phyloP scores from a whole-genome alignment of 345 rosid genomes.

The Brassica nigra region DNA sequence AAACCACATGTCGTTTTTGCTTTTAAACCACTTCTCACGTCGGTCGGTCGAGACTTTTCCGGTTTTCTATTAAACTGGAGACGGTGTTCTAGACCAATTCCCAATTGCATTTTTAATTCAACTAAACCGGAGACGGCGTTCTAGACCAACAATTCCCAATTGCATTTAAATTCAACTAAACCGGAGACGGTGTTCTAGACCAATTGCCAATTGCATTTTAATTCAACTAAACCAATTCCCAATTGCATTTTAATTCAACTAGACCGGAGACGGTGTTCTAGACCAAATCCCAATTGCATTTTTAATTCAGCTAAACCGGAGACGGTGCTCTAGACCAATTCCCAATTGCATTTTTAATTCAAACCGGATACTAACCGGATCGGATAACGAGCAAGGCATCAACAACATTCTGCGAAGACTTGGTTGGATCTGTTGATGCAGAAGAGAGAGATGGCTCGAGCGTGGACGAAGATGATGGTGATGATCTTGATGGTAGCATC shows the following conservation, averaged over 20 bases:
- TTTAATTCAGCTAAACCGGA: too few species aligned
- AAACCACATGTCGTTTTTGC: neutral
- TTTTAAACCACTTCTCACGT: neutral
- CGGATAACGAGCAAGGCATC: neutral
- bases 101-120: too few species aligned
- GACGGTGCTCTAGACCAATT: neutral
- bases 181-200: too few species aligned
- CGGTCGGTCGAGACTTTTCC: neutral
- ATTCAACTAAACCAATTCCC: too few species aligned
- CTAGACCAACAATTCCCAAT: too few species aligned
- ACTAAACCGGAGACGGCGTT: too few species aligned
- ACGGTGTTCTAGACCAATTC: neutral
- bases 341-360: too few species aligned
- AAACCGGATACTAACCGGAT: neutral
- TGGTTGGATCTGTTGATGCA: slow-evolving; percentile 17
- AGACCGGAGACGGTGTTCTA: neutral
- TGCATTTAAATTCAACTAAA: too few species aligned
- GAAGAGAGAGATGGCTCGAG: slow-evolving; percentile 26
- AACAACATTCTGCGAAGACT: neutral
- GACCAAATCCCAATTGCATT: neutral
- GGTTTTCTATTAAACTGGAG: neutral
- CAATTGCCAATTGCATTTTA: too few species aligned
- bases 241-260: neutral
- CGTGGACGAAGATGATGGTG: slow-evolving; percentile 20
- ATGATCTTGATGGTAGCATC: slow-evolving; percentile 12